Conservation (phyloP, 2,329 filamentous ascomycete genomes). For the Aspergillus udagawae region DNA sequence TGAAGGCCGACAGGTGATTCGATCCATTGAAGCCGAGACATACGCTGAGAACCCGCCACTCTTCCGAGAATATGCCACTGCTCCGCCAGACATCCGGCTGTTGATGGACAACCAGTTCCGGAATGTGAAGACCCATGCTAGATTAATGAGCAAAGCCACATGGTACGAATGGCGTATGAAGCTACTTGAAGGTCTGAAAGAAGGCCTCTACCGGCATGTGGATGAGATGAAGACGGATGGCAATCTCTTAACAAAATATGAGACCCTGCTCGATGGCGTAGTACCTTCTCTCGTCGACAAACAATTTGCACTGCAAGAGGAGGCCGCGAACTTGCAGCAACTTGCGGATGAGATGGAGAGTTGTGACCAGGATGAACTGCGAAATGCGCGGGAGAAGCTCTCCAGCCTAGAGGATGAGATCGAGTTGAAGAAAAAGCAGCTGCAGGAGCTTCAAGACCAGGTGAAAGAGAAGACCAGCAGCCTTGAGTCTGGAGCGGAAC, state of each 20-base stretch:
- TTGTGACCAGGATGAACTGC: conserved; percentile 76
- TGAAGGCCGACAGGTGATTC: conserved; percentile 83
- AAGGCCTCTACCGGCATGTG: conserved; percentile 70
- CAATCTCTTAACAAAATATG: conserved; percentile 61
- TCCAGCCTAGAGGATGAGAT: conserved; percentile 63
- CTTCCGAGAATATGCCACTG: conserved; percentile 86
- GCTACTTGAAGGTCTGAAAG: conserved; percentile 74
- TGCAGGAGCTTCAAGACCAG: conserved; percentile 64
- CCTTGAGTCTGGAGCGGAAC: conserved; percentile 59
- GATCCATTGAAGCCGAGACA: conserved; percentile 84
- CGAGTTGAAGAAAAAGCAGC: conserved; percentile 62
- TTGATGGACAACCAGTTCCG: conserved; percentile 97
- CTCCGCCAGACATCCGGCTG: conserved; percentile 73
- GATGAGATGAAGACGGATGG: conserved; percentile 75
- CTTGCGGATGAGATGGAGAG: conserved; percentile 58
- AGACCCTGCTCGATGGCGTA: conserved; percentile 62
- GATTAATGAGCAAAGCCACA: conserved; percentile 86
- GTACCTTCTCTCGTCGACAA: conserved; percentile 63
- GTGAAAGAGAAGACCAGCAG: conserved; percentile 62
- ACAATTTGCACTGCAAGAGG: conserved; percentile 57
- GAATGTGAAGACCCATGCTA: conserved; percentile 90
- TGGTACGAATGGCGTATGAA: conserved; percentile 99
- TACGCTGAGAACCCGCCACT: conserved; percentile 85
- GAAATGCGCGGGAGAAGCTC: conserved; percentile 67
- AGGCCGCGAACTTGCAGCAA: conserved; percentile 65